Conservation (phyloP, 768 basidiomycete species). For the Suillus placidus region DNA sequence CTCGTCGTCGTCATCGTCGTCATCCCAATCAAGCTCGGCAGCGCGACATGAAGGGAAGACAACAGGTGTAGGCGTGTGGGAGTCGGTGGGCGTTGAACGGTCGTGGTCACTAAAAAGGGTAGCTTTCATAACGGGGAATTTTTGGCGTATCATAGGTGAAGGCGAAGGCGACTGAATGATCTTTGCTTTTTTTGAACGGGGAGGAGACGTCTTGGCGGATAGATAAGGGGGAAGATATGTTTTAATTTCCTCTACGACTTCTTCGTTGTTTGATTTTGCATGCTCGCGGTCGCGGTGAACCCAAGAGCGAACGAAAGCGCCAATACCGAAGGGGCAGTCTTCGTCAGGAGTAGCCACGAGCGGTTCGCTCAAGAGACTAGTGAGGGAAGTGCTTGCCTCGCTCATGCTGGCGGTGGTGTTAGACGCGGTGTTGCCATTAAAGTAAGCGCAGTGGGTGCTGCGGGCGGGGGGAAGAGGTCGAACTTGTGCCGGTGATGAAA, state of each 20-base stretch:
- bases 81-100: constrained; percentile 24
- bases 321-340: constrained; percentile 49
- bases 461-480: constrained; percentile 28
- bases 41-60: constrained; percentile 37
- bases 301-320: constrained; percentile 38
- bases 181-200: constrained; percentile 24
- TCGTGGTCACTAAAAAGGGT: constrained; percentile 13
- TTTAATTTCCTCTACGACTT: constrained; percentile 33
- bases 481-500: constrained; percentile 45
- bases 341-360: constrained; percentile 44
- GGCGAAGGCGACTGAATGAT: constrained; percentile 19
- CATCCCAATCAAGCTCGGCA: constrained; percentile 31
- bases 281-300: constrained; percentile 29
- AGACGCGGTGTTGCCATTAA: constrained; percentile 30
- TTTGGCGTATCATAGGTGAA: constrained; percentile 17
- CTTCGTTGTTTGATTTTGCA: constrained; percentile 30
- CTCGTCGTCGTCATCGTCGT: constrained; percentile 28
- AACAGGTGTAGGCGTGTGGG: constrained; percentile 35
- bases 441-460: constrained; percentile 38
- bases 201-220: constrained; percentile 17
- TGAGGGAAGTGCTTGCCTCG: constrained; percentile 52
- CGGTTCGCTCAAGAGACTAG: constrained; percentile 49
- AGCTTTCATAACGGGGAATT: constrained; percentile 15
- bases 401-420: constrained; percentile 37
- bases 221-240: constrained; percentile 32